Evolutionary conservation across 176 grass and related monocot species (phyloP).

Genomic region (Phyllostachys edulis): DNA sequence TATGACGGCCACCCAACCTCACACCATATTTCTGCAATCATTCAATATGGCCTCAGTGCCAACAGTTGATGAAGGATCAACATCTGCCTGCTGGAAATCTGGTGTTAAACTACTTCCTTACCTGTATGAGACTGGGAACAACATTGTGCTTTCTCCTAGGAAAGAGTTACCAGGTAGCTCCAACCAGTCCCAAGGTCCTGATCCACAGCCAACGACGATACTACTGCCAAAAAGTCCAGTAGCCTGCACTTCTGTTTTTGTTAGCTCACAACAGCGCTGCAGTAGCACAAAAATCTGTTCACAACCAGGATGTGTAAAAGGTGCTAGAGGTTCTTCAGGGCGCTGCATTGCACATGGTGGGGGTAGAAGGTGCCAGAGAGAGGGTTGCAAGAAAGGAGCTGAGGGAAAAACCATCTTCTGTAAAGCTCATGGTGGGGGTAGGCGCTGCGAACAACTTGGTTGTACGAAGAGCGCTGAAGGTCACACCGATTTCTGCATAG

Average conservation of each 20-base stretch:
- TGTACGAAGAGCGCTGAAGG: slow-evolving; percentile 61
- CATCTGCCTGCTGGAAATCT: slow-evolving; percentile 66
- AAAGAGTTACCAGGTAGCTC: slow-evolving; percentile 3
- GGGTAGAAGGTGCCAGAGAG: slow-evolving; percentile 57
- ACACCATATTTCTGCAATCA: slow-evolving; percentile 21
- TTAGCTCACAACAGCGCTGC: slow-evolving; percentile 31
- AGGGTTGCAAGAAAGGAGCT: slow-evolving; percentile 50
- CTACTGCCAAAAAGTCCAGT: slow-evolving; percentile 31
- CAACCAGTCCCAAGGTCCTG: background rate
- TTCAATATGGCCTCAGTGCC: slow-evolving; percentile 32
- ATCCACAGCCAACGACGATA: background rate
- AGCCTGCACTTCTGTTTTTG: slow-evolving; percentile 24
- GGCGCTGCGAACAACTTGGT: slow-evolving; percentile 46
- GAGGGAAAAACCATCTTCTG: slow-evolving; percentile 60
- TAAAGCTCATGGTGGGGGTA: slow-evolving; percentile 58
- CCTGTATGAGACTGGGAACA: slow-evolving; percentile 14
- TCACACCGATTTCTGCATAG: slow-evolving; percentile 52
- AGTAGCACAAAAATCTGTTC: slow-evolving; percentile 60
- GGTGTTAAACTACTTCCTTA: slow-evolving; percentile 58
- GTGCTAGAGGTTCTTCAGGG: slow-evolving; percentile 68
- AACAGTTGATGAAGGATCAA: slow-evolving; percentile 72
- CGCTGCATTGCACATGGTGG: slow-evolving; percentile 77
- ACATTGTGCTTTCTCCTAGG: background rate
- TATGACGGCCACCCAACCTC: slow-evolving; percentile 5
- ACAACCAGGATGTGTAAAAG: slow-evolving; percentile 56